These are phyloP conservation scores for Exophiala bonariae DNA, from an alignment of 2,329 filamentous ascomycete species.

Conservation along the genomic window DNA sequence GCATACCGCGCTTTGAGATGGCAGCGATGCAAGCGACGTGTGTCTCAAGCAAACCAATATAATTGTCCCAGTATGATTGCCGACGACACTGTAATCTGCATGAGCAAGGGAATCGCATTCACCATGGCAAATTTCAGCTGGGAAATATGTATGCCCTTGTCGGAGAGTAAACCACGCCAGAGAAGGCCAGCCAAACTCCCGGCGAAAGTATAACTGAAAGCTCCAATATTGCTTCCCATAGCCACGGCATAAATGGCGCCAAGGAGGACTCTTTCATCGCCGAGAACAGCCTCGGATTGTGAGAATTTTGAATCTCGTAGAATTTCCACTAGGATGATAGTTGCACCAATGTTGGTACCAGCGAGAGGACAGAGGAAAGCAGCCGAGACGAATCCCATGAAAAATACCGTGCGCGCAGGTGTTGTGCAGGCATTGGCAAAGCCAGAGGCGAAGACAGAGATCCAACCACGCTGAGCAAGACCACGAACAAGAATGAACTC, in stretches of 20 bases:
- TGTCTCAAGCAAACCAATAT: constrained; percentile 23
- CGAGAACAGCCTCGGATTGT: constrained; percentile 11
- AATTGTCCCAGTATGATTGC: constrained; percentile 26
- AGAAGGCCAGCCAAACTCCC: constrained; percentile 27
- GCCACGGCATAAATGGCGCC: constrained; percentile 26
- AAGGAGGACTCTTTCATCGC: constrained; percentile 18
- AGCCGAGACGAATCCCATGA: constrained; percentile 27
- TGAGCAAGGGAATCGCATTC: constrained; percentile 25
- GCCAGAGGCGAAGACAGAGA: constrained; percentile 24
- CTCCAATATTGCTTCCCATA: constrained; percentile 30
- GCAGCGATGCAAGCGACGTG: no score
- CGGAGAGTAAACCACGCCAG: constrained; percentile 24
- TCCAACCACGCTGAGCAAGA: constrained; percentile 27
- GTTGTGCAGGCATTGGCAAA: constrained; percentile 26
- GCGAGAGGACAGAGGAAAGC: constrained; percentile 28
- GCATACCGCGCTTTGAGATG: no score
- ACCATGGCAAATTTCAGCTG: constrained; percentile 26
- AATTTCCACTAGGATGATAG: constrained; percentile 31
- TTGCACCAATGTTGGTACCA: constrained; percentile 30
- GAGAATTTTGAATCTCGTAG: constrained; percentile 24
- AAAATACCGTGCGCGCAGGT: constrained; percentile 24
- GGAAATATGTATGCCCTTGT: constrained; percentile 26
- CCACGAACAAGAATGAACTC: constrained; percentile 30
- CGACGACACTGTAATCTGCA: constrained; percentile 24
- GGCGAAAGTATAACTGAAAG: constrained; percentile 29